These are phyloP conservation scores for Umbelopsis sp. DNA, from an alignment of 192 early-diverging fungal species.

Conservation along the genomic window DNA sequence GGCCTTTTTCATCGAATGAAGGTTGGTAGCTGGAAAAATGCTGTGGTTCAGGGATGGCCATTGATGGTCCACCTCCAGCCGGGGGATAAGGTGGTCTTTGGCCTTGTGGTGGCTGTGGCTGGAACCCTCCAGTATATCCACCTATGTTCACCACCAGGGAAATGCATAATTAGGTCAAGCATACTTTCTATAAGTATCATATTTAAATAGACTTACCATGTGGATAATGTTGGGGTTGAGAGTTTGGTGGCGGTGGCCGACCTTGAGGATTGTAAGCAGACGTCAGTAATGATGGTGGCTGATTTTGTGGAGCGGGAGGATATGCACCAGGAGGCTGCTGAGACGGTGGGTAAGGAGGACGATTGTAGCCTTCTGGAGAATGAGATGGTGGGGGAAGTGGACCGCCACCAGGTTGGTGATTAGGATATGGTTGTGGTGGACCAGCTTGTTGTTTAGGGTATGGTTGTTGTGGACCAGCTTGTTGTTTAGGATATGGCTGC, in stretches of 20 bases:
- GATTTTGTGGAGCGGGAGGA: conserved; percentile 28
- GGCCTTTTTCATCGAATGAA: not conserved
- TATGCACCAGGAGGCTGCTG: not conserved
- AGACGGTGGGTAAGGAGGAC: not conserved
- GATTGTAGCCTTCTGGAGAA: not conserved
- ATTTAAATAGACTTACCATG: not conserved
- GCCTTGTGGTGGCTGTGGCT: not conserved
- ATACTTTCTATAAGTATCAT: no score
- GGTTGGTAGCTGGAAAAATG: conserved; percentile 4
- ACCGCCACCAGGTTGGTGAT: not conserved
- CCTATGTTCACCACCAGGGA: not conserved
- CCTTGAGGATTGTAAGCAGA: not conserved
- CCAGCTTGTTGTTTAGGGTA: not conserved
- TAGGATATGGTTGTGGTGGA: not conserved
- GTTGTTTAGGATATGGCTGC: no score
- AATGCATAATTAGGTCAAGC: no score
- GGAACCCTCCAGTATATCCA: conserved; percentile 1
- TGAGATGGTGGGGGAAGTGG: not conserved
- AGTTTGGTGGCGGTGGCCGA: conserved; percentile 11
- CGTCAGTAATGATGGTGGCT: conserved; percentile 8
- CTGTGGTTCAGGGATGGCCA: conserved; percentile 19
- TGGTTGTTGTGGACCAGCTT: not conserved
- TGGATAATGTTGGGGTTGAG: not conserved
- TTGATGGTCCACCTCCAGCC: not conserved
- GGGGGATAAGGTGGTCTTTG: conserved; percentile 16